Evolutionary conservation across 768 basidiomycete species (phyloP), one percentile per base, ranked within the genome.

Genomic region (Russula emetica): DNA sequence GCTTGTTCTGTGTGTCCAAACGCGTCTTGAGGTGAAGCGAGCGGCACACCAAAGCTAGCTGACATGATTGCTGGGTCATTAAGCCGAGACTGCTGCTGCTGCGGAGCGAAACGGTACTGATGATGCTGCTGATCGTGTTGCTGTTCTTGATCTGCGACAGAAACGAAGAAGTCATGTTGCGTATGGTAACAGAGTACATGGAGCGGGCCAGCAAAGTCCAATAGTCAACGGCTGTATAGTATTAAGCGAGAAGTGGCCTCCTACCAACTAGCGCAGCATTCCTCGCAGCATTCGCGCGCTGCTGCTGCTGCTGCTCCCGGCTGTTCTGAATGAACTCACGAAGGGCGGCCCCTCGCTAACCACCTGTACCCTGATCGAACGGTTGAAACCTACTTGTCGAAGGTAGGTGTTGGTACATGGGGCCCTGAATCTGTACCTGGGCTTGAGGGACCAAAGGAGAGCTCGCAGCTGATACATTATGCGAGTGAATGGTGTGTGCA

Each of bases 261-360:
- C 74, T 82, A 83, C 82, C 82, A 76, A 77, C 71, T 66, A 77
- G 45, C 67, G 56, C 66, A 44, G 63, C 70, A 57, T 69, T 74
- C 68, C 71, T 69, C 68, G 69, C 59, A 72, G 73, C 60, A 73
- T 72, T 55, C 44, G 49, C 55, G 16, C 70, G 66, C 53, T 69
- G 74, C 24, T 78, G 80, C 56, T 32, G 66, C 53, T 69, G 74
- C 24, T 82, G 82, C 53, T 86, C 85, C 58, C 85, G 83, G 71
- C 86, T 90, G 28, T 82, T 81, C 71, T 84, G 84, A 60, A 91
- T 88, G 61, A 92, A 83, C 66, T 89, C 87, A 63, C 89, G 81
- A 66, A 92, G 79, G 71, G 90, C 86, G 16, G 86, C n/a, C n/a
- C 86, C 73, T 92, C 90, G 69, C 87, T 89, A 58, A 90, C n/a